Base-by-base conservation (phyloP, 1,284 basidiomycete species). In the Ganoderma resinaceum region DNA sequence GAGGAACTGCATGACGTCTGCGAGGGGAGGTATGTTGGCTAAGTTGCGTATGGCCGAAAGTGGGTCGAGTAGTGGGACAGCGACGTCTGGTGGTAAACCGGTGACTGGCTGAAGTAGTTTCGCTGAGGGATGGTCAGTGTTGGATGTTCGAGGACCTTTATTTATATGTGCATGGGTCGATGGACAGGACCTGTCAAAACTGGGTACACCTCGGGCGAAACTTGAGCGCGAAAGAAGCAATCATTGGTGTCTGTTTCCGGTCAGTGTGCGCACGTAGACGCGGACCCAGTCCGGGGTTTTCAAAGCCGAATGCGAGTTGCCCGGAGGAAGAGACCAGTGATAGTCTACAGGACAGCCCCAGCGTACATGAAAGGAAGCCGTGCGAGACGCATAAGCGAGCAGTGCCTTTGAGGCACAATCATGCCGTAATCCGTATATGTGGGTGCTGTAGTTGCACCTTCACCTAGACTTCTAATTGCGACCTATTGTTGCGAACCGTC, bases 261-360 rank as follows among this genome's bases (percentile, higher is more conserved):
- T 60, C 23, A 37, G 59, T 65, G 35, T 31, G 63, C 53, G 66
- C 67, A n/a, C 20, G 20, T 37, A 58, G 31, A 23, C 35, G 58
- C 37, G 66, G 68, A 61, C 57, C 42, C 68, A 66, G 63, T 69
- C 66, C 70, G 70, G 70, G 66, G 70, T 63, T 66, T 61, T 60
- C 66, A 38, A 63, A 62, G 59, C 70, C 70, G 68, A 72, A 66
- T 64, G 64, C 66, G 68, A 66, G 23, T 40, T 23, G 23, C 68
- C 67, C 66, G 66, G 70, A 68, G 68, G 67, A 63, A 69, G 35
- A 42, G 43, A 67, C 68, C 66, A 62, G 52, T 66, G 66, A 69
- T 67, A 67, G 68, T 69, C 63, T 68, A 69, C 67, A 37, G 70
- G 68, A 72, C 70, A 72, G 70, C 70, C 70, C 64, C 68, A 66